These are phyloP conservation scores for Ustilago shanxiensis DNA, from an alignment of 1,284 basidiomycete genomes.

Conservation along the genomic window DNA sequence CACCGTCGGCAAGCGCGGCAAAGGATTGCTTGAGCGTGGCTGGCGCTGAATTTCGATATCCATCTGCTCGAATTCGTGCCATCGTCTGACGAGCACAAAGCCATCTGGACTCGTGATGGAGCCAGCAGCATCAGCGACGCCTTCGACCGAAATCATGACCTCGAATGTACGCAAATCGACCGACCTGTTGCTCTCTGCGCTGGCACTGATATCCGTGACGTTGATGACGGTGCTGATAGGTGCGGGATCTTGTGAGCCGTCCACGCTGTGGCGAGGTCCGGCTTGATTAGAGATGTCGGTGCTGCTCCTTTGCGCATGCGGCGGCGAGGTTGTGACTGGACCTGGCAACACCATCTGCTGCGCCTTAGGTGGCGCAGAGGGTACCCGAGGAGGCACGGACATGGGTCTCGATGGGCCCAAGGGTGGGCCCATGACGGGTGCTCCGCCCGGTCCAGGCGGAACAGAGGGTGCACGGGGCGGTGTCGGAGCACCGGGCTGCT, in stretches of 20 bases:
- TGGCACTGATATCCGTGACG: slow-evolving; percentile 62
- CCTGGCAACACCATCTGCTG: slow-evolving; percentile 31
- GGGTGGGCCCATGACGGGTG: slow-evolving; percentile 40
- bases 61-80: slow-evolving; percentile 65
- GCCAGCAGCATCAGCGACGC: slow-evolving; percentile 14
- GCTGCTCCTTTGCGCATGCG: slow-evolving; percentile 10
- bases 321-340: neutral
- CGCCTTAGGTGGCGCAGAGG: slow-evolving; percentile 34
- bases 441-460: slow-evolving; percentile 17
- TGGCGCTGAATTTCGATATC: slow-evolving; percentile 56
- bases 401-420: slow-evolving; percentile 38
- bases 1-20: slow-evolving; percentile 46
- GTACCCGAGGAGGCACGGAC: slow-evolving; percentile 48
- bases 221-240: slow-evolving; percentile 22
- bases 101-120: slow-evolving; percentile 47
- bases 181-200: slow-evolving; percentile 48
- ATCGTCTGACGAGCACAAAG: slow-evolving; percentile 62
- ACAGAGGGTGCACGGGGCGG: slow-evolving; percentile 44
- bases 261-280: slow-evolving; percentile 11
- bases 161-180: slow-evolving; percentile 59
- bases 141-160: slow-evolving; percentile 66
- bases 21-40: slow-evolving; percentile 43
- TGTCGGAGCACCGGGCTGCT: slow-evolving; percentile 33
- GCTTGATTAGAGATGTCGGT: slow-evolving; percentile 1
- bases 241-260: slow-evolving; percentile 1